Evolutionary conservation across 768 basidiomycete species (phyloP).

Genomic region (Ramaria rubella): DNA sequence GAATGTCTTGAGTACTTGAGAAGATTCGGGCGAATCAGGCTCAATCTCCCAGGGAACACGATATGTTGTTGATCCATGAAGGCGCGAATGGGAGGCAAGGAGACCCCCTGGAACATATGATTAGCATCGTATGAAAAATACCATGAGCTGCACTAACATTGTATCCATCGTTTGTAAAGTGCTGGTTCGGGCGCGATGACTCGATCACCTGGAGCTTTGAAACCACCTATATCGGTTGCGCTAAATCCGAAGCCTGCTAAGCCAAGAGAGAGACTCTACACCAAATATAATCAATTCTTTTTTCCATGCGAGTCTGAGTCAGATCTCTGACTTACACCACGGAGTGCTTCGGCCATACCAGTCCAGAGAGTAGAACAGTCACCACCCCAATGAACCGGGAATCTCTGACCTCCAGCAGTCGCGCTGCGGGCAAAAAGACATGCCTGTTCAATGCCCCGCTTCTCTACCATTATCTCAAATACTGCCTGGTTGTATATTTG

Average conservation of each 20-base stretch:
- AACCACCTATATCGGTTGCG: slow-evolving; percentile 73
- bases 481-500: slow-evolving; percentile 67
- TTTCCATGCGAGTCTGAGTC: too few species aligned
- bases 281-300: background rate
- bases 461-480: slow-evolving; percentile 50
- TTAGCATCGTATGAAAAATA: background rate
- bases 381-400: slow-evolving; percentile 57
- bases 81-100: slow-evolving; percentile 57
- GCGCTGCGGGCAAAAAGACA: slow-evolving; percentile 65
- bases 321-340: slow-evolving; percentile 34
- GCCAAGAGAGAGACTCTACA: slow-evolving; percentile 48
- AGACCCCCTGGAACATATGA: slow-evolving; percentile 17
- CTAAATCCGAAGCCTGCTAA: slow-evolving; percentile 65
- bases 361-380: slow-evolving; percentile 74
- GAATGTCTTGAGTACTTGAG: slow-evolving; percentile 34
- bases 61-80: slow-evolving; percentile 69
- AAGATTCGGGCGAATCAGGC: slow-evolving; percentile 46
- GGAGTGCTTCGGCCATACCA: slow-evolving; percentile 70
- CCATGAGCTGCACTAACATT: slow-evolving; percentile 25
- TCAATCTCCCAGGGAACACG: slow-evolving; percentile 76
- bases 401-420: slow-evolving; percentile 65
- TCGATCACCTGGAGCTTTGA: slow-evolving; percentile 39
- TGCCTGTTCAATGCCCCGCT: slow-evolving; percentile 58
- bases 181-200: slow-evolving; percentile 34
- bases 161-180: slow-evolving; percentile 42